phyloP scores from a whole-genome alignment of 805 yeast genomes.

The Isabelozyma gotoi region DNA sequence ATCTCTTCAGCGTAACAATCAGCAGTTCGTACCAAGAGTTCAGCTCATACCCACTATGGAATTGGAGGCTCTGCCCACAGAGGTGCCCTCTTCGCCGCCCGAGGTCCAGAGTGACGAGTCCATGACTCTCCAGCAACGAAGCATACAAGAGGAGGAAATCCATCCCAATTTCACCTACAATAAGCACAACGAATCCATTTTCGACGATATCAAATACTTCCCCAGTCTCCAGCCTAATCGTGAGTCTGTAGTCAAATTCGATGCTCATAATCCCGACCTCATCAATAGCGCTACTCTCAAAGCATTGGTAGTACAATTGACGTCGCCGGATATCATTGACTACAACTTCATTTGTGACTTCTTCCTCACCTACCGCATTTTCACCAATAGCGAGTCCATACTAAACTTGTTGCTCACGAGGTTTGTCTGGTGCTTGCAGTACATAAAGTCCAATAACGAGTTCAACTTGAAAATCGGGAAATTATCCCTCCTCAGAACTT shows the following conservation, averaged over 20 bases:
- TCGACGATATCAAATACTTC: slow-evolving; percentile 34
- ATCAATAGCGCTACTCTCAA: slow-evolving; percentile 38
- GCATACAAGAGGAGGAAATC: slow-evolving; percentile 5
- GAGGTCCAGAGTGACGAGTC: background rate
- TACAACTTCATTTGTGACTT: slow-evolving; percentile 82
- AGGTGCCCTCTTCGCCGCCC: no score
- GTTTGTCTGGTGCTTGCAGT: slow-evolving; percentile 68
- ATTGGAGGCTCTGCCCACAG: no score
- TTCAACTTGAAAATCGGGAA: slow-evolving; percentile 49
- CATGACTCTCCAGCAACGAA: background rate
- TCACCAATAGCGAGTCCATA: slow-evolving; percentile 57
- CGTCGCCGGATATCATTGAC: slow-evolving; percentile 73
- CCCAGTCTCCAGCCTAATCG: slow-evolving; percentile 26
- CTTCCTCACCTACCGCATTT: slow-evolving; percentile 77
- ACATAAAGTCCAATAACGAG: slow-evolving; percentile 27
- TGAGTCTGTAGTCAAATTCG: slow-evolving; percentile 31
- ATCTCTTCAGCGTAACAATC: no score
- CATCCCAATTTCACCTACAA: slow-evolving; percentile 28
- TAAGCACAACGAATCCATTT: slow-evolving; percentile 35
- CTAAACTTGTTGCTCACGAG: slow-evolving; percentile 63
- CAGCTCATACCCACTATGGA: no score
- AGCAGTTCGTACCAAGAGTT: no score
- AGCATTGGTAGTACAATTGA: slow-evolving; percentile 57
- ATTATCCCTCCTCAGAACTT: slow-evolving; percentile 72
- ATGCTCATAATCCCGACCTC: slow-evolving; percentile 27